Evolutionary conservation across 495 filamentous ascomycete genomes (phyloP), one percentile per base, ranked within the genome.

Genomic region (Clohesyomyces aquaticus): DNA sequence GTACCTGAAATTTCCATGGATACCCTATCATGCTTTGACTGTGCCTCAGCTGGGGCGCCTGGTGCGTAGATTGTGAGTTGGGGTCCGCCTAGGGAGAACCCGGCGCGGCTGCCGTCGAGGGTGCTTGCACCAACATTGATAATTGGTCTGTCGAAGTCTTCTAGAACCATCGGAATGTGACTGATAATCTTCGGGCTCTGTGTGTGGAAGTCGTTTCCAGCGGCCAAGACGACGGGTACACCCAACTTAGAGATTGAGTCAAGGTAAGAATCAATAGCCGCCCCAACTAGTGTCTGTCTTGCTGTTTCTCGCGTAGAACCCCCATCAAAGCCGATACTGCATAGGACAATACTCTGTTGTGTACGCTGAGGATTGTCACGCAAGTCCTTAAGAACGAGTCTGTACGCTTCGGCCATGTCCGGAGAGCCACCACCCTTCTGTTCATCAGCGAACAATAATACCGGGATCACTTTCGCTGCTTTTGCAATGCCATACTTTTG

Each of bases 401-500:
- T 27, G 6, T 22, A 10, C 12, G 48, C 48, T 4, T 8, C 4
- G 16, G 2, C 2, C 16, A 21, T 21, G 16, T 51, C 48, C 4
- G 48, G 4, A 8, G 4, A 2, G 6, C 2, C 38, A 29, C 18
- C 32, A 14, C 4, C 27, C 4, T 10, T 9, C 35, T 57, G 43
- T n/a, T n/a, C n/a, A n/a, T n/a, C n/a, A n/a, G n/a, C n/a, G n/a
- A n/a, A n/a, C n/a, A n/a, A n/a, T n/a, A n/a, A n/a, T 18, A 57
- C 54, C 14, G 54, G 46, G n/a, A 57, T 45, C 14, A 57, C 2
- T 22, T 22, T 43, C 10, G 54, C 54, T 46, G 12, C 38, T 26
- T 56, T 57, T n/a, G 54, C 54, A 22, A 45, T n/a, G 16, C 54
- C 54, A 27, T 57, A 42, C 10, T 4, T n/a, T 27, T 45, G 16